Conservation (phyloP, 2,329 filamentous ascomycete species). For the Stagonosporopsis rhizophila region DNA sequence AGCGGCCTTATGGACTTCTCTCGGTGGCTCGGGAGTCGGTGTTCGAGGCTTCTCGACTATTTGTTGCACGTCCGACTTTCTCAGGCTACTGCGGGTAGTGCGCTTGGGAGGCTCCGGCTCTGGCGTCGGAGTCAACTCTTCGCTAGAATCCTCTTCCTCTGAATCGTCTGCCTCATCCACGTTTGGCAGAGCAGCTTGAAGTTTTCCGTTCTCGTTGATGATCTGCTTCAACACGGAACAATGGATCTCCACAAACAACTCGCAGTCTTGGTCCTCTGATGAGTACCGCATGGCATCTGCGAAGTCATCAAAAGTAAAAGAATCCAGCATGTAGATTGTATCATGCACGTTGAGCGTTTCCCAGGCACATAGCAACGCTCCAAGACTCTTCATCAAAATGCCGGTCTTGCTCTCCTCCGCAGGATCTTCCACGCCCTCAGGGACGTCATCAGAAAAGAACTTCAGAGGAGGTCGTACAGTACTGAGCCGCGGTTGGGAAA, state of each 20-base stretch:
- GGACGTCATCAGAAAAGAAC: conserved; percentile 73
- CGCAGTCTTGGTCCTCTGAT: conserved; percentile 75
- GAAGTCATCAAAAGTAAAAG: conserved; percentile 97
- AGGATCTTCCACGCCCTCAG: conserved; percentile 46
- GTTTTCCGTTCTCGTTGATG: conserved; percentile 78
- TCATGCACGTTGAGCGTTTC: conserved; percentile 98
- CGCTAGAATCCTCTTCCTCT: conserved; percentile 60
- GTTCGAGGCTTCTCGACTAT: conserved; percentile 45
- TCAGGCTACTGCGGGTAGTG: conserved; percentile 84
- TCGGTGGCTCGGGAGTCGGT: conserved; percentile 47
- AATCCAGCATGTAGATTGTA: conserved; percentile 91
- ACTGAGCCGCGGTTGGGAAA: conserved; percentile 70
- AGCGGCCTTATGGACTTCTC: conserved; percentile 68
- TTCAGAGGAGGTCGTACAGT: conserved; percentile 76
- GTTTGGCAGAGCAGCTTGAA: conserved; percentile 80
- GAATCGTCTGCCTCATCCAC: conserved; percentile 57
- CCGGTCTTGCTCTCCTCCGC: conserved; percentile 54
- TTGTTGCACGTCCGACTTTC: conserved; percentile 77
- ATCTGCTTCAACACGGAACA: conserved; percentile 89
- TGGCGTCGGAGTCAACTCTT: conserved; percentile 58
- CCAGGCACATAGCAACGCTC: conserved; percentile 87
- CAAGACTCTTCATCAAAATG: conserved; percentile 85
- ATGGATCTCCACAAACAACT: conserved; percentile 88
- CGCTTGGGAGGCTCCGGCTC: conserved; percentile 77
- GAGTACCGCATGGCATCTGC: conserved; percentile 84